Evolutionary conservation across 805 yeast species (phyloP).

Genomic region (Martiniozyma abietophila): DNA sequence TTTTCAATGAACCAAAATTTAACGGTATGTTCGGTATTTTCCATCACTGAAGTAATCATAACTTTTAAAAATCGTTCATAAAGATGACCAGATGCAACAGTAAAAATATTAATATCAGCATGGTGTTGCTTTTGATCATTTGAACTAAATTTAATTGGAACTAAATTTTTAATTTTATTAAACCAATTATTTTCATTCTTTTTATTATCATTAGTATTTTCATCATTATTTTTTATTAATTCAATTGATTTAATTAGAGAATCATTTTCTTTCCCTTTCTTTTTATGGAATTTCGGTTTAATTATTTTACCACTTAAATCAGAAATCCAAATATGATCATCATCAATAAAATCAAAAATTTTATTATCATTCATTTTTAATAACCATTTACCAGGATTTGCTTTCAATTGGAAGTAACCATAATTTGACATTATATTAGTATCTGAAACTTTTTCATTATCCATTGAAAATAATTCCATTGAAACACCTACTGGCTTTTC

Average conservation of each 20-base stretch:
- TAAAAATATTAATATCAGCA: slow-evolving; percentile 69
- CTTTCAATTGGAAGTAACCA: slow-evolving; percentile 77
- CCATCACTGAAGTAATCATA: slow-evolving; percentile 74
- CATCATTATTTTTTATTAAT: slow-evolving; percentile 6
- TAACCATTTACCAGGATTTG: slow-evolving; percentile 62
- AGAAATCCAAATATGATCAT: slow-evolving; percentile 20
- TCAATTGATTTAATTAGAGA: slow-evolving; percentile 7
- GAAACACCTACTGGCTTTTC: slow-evolving; percentile 43
- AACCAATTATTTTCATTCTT: too few relatives aligned
- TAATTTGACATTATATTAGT: slow-evolving; percentile 69
- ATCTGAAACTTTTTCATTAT: slow-evolving; percentile 28
- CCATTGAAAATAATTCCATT: slow-evolving; percentile 30
- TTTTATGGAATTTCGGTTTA: slow-evolving; percentile 34
- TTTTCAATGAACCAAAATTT: slow-evolving; percentile 85
- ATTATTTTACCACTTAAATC: slow-evolving; percentile 38
- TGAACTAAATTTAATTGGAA: too few relatives aligned
- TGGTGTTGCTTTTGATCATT: slow-evolving; percentile 19
- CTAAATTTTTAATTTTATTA: too few relatives aligned
- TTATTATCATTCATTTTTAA: slow-evolving; percentile 38
- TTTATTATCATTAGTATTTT: too few relatives aligned
- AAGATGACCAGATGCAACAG: slow-evolving; percentile 74
- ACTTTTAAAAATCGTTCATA: slow-evolving; percentile 67
- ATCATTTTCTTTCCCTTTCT: slow-evolving; percentile 6
- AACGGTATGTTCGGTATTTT: slow-evolving; percentile 52
- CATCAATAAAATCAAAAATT: slow-evolving; percentile 29